Conservation (phyloP, 208 protist genomes). For the Trypanosoma mega region DNA sequence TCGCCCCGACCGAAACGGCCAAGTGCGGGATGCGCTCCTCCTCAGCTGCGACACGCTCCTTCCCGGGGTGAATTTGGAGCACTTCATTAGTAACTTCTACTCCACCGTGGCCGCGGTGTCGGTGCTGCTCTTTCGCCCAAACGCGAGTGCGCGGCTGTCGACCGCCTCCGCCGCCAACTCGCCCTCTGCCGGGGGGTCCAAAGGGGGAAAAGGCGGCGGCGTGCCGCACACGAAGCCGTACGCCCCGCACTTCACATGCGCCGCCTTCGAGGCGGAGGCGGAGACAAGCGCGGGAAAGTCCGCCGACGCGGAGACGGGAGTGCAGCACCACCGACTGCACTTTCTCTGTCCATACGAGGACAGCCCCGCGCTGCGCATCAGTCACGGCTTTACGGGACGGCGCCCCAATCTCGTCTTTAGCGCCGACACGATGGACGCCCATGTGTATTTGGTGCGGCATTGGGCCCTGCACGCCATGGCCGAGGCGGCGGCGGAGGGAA, state of each 20-base stretch:
- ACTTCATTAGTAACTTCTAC: slow-evolving; percentile 78
- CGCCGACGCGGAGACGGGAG: slow-evolving; percentile 1
- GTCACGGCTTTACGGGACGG: slow-evolving; percentile 60
- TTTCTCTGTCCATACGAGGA: slow-evolving; percentile 59
- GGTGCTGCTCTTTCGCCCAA: slow-evolving; percentile 62
- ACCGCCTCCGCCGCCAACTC: slow-evolving; percentile 7
- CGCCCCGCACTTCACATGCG: slow-evolving; percentile 48
- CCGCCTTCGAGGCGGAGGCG: slow-evolving; percentile 62
- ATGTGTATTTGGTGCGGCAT: slow-evolving; percentile 67
- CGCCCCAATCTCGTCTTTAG: slow-evolving; percentile 69
- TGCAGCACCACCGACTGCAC: slow-evolving; percentile 63
- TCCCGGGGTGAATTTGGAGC: slow-evolving; percentile 64
- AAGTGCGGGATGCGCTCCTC: slow-evolving; percentile 65
- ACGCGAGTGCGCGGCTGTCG: not conserved
- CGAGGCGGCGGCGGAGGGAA: slow-evolving; percentile 38
- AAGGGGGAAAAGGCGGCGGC: slow-evolving; percentile 13
- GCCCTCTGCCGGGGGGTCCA: slow-evolving; percentile 2
- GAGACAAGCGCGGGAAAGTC: slow-evolving; percentile 5
- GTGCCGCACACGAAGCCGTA: slow-evolving; percentile 35
- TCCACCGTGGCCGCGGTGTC: slow-evolving; percentile 62
- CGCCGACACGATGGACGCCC: slow-evolving; percentile 62
- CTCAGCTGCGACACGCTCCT: slow-evolving; percentile 83
- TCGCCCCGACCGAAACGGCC: slow-evolving; percentile 23
- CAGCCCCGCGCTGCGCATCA: slow-evolving; percentile 38
- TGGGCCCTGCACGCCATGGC: slow-evolving; percentile 80